A percentile compares a stretch with the other conserved stretches of the same genome.
Conservation (phyloP, 2,329 filamentous ascomycete genomes). For the Ophiostoma angusticollis region DNA sequence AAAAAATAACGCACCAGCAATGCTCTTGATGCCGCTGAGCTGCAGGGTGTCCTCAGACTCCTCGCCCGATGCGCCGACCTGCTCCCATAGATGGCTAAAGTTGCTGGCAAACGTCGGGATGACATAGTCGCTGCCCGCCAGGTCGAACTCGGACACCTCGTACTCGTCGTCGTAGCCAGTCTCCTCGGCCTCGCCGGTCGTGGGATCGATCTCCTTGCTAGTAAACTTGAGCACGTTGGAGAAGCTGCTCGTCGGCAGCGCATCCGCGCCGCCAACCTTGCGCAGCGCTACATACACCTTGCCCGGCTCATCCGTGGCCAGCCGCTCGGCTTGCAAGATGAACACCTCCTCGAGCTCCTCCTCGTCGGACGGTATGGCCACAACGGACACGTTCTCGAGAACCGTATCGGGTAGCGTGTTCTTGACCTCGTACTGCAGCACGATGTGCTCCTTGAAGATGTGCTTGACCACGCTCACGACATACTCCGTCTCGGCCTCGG, state of each 20-base stretch:
- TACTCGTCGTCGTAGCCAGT: constrained; percentile 95
- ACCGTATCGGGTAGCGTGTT: constrained; percentile 90
- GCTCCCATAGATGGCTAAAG: constrained; percentile 93
- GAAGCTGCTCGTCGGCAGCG: constrained; percentile 71
- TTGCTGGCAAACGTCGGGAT: constrained; percentile 86
- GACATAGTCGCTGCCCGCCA: constrained; percentile 86
- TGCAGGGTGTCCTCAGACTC: constrained; percentile 86
- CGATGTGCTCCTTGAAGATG: constrained; percentile 93
- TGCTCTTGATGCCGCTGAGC: constrained; percentile 77
- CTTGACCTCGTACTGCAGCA: constrained; percentile 93
- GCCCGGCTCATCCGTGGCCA: constrained; percentile 74
- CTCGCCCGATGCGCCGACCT: constrained; percentile 76
- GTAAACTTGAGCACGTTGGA: constrained; percentile 94
- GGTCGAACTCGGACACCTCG: constrained; percentile 84
- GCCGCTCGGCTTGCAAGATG: constrained; percentile 75
- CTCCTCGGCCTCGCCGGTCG: constrained; percentile 84
- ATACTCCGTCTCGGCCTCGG: constrained; percentile 95
- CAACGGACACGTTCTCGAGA: constrained; percentile 75
- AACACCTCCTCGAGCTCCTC: constrained; percentile 85
- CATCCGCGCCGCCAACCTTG: constrained; percentile 60
- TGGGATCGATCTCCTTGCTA: constrained; percentile 93
- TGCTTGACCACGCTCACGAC: constrained; percentile 91
- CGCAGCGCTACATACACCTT: constrained; percentile 93
- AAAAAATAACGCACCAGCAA: constrained; percentile 55
- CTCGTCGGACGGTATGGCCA: constrained; percentile 67